These are phyloP conservation scores for Verticillium isaacii DNA, from an alignment of 2,329 filamentous ascomycete species.

Conservation along the genomic window DNA sequence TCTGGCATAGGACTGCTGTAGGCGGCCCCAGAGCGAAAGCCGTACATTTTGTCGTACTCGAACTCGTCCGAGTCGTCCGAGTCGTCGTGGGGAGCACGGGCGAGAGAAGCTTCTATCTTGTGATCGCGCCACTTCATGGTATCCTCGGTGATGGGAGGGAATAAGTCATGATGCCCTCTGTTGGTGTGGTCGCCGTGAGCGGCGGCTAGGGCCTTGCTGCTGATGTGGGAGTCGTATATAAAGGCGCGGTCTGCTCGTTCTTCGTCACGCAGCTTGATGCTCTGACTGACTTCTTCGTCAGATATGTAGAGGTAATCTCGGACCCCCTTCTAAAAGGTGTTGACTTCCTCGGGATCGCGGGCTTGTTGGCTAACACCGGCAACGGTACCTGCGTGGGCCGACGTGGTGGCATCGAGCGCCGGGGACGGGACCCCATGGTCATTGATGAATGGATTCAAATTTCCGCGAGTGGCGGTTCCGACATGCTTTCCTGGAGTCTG, in stretches of 20 bases:
- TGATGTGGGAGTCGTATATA: neutral
- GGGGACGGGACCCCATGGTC: no score
- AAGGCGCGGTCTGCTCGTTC: neutral
- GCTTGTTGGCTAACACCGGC: constrained; percentile 26
- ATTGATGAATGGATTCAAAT: no score
- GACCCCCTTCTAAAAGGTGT: constrained; percentile 25
- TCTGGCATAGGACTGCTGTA: constrained; percentile 10
- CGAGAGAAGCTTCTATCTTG: constrained; percentile 2
- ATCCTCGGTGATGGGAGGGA: neutral
- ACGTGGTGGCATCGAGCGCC: neutral
- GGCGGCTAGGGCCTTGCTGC: neutral
- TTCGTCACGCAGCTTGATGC: neutral
- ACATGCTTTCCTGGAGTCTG: no score
- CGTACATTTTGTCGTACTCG: constrained; percentile 7
- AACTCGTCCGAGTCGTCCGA: neutral
- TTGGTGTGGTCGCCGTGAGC: neutral
- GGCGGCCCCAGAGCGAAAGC: constrained; percentile 7
- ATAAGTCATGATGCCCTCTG: neutral
- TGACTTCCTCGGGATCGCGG: constrained; percentile 17
- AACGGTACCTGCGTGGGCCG: neutral
- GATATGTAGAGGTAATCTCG: constrained; percentile 22
- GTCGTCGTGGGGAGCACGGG: neutral
- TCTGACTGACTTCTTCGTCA: constrained; percentile 22
- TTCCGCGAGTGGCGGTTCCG: no score
- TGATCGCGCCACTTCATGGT: constrained; percentile 5